Evolutionary conservation across 148 eudicot species (phyloP).

Genomic region (Chenopodium berlandieri): DNA sequence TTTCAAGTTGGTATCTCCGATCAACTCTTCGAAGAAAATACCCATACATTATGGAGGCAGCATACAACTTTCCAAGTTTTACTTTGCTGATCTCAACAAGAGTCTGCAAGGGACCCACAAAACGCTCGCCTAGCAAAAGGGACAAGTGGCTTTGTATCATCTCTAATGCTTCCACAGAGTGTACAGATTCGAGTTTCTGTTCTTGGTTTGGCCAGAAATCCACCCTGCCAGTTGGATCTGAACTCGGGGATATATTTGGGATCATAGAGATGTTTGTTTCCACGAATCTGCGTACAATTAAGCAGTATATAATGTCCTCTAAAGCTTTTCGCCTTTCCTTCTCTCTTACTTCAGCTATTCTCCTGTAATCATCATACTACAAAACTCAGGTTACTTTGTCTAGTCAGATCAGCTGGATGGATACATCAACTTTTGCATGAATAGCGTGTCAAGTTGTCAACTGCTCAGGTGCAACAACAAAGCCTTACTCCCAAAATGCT

Average conservation of each 20-base stretch:
- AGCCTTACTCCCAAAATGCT: neutral
- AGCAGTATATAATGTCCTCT: conserved; percentile 87
- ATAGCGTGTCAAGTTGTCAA: neutral
- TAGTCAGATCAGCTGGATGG: neutral
- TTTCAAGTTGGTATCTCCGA: conserved; percentile 85
- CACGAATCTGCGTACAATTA: conserved; percentile 67
- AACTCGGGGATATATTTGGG: conserved; percentile 53
- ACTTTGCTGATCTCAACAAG: conserved; percentile 75
- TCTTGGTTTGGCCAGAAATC: conserved; percentile 98
- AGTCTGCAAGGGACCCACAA: conserved; percentile 59
- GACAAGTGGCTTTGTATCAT: conserved; percentile 86
- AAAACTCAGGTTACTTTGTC: conserved; percentile 4
- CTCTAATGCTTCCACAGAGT: conserved; percentile 84
- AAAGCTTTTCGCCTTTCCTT: conserved; percentile 68
- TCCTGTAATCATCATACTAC: conserved; percentile 49
- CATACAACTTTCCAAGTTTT: conserved; percentile 89
- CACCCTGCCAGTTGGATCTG: conserved; percentile 64
- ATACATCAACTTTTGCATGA: conserved; percentile 4
- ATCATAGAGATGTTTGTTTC: conserved; percentile 70
- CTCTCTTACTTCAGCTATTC: conserved; percentile 91
- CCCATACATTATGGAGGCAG: conserved; percentile 96
- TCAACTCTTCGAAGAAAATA: conserved; percentile 91
- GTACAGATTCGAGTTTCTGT: conserved; percentile 69
- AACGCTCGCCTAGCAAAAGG: conserved; percentile 71
- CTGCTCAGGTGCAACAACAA: conserved; percentile 1